A percentile compares a stretch with the other conserved stretches of the same genome.
Conservation (phyloP, 345 rosid genomes). For the Microthlaspi erraticum region DNA sequence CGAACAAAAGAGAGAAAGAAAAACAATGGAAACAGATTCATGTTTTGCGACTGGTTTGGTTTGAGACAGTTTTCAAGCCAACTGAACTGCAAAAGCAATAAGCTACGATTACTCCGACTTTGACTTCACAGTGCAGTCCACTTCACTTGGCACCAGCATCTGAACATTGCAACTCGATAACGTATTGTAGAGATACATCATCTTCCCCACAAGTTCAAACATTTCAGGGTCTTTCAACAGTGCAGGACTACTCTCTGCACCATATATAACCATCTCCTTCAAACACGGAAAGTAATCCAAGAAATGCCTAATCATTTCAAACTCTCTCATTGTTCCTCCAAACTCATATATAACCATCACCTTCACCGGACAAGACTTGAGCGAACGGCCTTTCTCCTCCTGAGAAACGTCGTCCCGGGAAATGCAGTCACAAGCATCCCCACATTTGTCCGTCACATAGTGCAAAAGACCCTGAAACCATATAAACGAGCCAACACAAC, state of each 20-base stretch:
- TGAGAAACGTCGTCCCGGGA: neutral
- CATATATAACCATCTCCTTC: constrained; percentile 8
- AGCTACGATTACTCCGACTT: too few relatives aligned
- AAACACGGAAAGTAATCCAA: neutral
- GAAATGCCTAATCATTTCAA: constrained; percentile 13
- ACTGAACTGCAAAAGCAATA: too few relatives aligned
- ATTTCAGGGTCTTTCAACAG: neutral
- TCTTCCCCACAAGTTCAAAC: neutral
- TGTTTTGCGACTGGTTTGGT: too few relatives aligned
- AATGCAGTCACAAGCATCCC: constrained; percentile 23
- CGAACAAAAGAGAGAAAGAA: too few relatives aligned
- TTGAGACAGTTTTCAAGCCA: too few relatives aligned
- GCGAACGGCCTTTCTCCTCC: neutral
- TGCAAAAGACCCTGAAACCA: constrained; percentile 20
- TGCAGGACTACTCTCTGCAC: neutral
- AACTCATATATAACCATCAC: neutral
- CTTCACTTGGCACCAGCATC: neutral
- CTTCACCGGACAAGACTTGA: constrained; percentile 4
- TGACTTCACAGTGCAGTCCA: neutral
- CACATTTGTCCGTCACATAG: constrained; percentile 6
- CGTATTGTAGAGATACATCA: neutral
- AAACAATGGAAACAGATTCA: too few relatives aligned
- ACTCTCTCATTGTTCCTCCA: neutral
- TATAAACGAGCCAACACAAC: too few relatives aligned
- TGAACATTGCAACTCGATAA: constrained; percentile 7